Base-by-base conservation (phyloP, 164 flowering plant genomes). In the Houttuynia cordata region DNA sequence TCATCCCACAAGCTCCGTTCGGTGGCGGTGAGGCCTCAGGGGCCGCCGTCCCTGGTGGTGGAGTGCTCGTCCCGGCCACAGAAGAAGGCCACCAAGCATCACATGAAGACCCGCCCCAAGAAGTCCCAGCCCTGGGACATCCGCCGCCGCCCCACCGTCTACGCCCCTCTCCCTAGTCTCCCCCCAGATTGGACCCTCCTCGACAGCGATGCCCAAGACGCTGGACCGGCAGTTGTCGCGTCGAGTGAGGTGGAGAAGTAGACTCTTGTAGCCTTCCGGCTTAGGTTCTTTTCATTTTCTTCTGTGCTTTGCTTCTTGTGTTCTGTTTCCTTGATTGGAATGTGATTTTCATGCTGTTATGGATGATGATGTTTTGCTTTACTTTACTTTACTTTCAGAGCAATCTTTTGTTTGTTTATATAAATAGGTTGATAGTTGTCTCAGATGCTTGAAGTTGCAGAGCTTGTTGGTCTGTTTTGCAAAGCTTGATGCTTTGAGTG, bases 31-130 rank as follows among this genome's bases (percentile, higher is more conserved):
- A 0, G 56, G 34, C 10, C 64, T 14, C 39, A 24, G 20, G 15
- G 18, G 21, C 22, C 22, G 24, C 34, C 5, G 54, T 57, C 13
- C 12, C 24, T 56, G 17, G 54, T 70, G 69, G 64, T 74, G 59
- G 78, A 74, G 22, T 74, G 78, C 53, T 74, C 78, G 7, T 74
- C 78, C 25, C 59, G 99, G 78, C 99, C 99, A 1, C 74, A 83
- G 79, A 93, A 93, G 83, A 93, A 93, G 78, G 94, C 78, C 21
- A 93, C 99, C 51, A 70, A 81, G 22, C 99, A 93, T 64, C 99
- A 88, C 76, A 84, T 65, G 88, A 93, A 90, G 79, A 84, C 96
- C 0, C 68, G 99, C 56, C 99, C 97, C 0, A 72, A 67, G 59
- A 93, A 93, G 80, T 67, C 79, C 7, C 85, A 78, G 72, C 78